These are phyloP conservation scores for Picea sitchensis DNA, from an alignment of 75 land plant species.

Conservation along the genomic window DNA sequence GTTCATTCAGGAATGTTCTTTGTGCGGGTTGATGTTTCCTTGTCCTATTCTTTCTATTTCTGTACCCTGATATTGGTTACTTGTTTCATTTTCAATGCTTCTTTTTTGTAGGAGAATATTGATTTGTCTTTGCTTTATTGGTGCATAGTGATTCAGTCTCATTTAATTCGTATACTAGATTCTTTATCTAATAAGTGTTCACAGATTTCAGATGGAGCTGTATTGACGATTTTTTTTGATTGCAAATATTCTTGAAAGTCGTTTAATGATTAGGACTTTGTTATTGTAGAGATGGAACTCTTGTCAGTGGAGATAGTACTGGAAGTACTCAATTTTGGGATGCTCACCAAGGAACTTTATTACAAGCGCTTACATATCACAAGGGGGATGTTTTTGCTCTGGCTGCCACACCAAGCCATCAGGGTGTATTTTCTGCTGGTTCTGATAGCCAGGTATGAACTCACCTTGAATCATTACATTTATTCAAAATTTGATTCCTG, in stretches of 20 bases:
- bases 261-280: not conserved
- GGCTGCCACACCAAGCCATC: slow-evolving; percentile 69
- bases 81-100: not conserved
- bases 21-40: not conserved
- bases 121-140: not conserved
- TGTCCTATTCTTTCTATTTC: not conserved
- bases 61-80: not conserved
- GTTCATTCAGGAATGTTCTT: not conserved
- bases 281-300: slow-evolving; percentile 68
- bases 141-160: not conserved
- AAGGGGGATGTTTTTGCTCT: slow-evolving; percentile 86
- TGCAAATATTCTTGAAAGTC: not conserved
- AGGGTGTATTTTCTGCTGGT: slow-evolving; percentile 88
- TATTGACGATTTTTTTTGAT: not conserved
- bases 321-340: slow-evolving; percentile 99
- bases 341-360: slow-evolving; percentile 69
- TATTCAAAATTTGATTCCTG: not conserved
- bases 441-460: slow-evolving; percentile 88
- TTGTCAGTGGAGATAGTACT: slow-evolving; percentile 94
- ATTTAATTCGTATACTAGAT: not conserved
- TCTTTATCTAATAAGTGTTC: not conserved
- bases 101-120: not conserved
- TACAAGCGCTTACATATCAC: slow-evolving; percentile 74
- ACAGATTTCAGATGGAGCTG: not conserved
- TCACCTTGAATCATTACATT: not conserved